phyloP scores from a whole-genome alignment of 1,139 yeast genomes.

The Candida albicans region DNA sequence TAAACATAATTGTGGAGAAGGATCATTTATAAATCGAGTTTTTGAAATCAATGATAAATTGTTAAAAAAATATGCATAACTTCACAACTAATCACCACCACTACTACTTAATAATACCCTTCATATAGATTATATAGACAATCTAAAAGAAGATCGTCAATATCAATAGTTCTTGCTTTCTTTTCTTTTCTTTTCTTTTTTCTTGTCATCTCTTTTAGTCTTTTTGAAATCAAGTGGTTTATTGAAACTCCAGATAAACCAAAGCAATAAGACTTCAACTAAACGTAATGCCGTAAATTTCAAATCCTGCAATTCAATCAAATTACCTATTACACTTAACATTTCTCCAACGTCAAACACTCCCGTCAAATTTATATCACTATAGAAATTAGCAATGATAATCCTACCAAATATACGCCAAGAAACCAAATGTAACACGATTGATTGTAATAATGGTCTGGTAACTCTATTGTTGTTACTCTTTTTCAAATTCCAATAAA shows the following conservation, averaged over 20 bases:
- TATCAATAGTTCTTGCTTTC: not conserved
- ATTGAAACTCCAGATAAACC: constrained; percentile 13
- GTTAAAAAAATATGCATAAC: not conserved
- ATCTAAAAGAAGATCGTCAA: not conserved
- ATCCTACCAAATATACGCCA: constrained; percentile 12
- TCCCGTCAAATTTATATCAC: constrained; percentile 10
- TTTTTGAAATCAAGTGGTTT: constrained; percentile 5
- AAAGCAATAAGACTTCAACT: constrained; percentile 13
- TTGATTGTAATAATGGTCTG: constrained; percentile 9
- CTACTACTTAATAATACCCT: too few relatives aligned
- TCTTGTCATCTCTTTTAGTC: not conserved
- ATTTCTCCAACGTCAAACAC: constrained; percentile 15
- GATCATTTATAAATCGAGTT: not conserved
- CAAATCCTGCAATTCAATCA: constrained; percentile 11
- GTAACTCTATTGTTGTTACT: constrained; percentile 1
- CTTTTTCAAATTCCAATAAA: constrained; percentile 6
- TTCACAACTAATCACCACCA: too few relatives aligned
- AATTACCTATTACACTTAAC: constrained; percentile 10
- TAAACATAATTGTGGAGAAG: constrained; percentile 1
- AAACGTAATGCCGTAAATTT: constrained; percentile 8
- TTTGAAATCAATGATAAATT: constrained; percentile 2
- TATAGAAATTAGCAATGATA: constrained; percentile 1
- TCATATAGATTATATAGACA: not conserved
- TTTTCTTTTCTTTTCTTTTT: too few relatives aligned
- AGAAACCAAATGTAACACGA: constrained; percentile 12